A percentile compares a stretch with the other conserved stretches of the same genome.
Evolutionary conservation across 306 rosid species (phyloP).

Genomic region (Senna tora): DNA sequence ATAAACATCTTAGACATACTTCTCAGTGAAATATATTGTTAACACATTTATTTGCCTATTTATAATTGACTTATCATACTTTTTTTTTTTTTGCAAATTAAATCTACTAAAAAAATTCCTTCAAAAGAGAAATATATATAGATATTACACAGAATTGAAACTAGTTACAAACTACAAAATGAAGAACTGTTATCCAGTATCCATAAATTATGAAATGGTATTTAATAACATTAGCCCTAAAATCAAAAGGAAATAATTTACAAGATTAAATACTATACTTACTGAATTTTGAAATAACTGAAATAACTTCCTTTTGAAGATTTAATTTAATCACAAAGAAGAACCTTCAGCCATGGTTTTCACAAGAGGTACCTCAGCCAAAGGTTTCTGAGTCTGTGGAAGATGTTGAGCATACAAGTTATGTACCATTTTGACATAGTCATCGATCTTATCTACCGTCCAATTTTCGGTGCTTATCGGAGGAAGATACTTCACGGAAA

Average conservation of each 20-base stretch:
- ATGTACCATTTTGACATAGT: slow-evolving; percentile 45
- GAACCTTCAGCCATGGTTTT: slow-evolving; percentile 20
- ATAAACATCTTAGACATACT: too few species aligned
- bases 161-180: background rate
- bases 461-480: slow-evolving; percentile 58
- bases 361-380: slow-evolving; percentile 20
- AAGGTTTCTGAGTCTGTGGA: slow-evolving; percentile 58
- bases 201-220: slow-evolving; percentile 5
- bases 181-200: background rate
- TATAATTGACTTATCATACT: too few species aligned
- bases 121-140: too few species aligned
- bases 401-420: slow-evolving; percentile 51
- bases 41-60: too few species aligned
- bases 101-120: too few species aligned
- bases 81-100: too few species aligned
- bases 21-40: too few species aligned
- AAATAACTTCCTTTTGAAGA: background rate
- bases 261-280: slow-evolving; percentile 29
- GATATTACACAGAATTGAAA: background rate
- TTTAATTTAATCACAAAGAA: background rate
- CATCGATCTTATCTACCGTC: slow-evolving; percentile 55
- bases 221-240: background rate
- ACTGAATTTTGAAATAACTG: slow-evolving; percentile 30
- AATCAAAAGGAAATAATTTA: background rate
- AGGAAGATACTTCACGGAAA: slow-evolving; percentile 56